phyloP scores from a whole-genome alignment of 306 rosid genomes.

The Gillenia trifoliata region DNA sequence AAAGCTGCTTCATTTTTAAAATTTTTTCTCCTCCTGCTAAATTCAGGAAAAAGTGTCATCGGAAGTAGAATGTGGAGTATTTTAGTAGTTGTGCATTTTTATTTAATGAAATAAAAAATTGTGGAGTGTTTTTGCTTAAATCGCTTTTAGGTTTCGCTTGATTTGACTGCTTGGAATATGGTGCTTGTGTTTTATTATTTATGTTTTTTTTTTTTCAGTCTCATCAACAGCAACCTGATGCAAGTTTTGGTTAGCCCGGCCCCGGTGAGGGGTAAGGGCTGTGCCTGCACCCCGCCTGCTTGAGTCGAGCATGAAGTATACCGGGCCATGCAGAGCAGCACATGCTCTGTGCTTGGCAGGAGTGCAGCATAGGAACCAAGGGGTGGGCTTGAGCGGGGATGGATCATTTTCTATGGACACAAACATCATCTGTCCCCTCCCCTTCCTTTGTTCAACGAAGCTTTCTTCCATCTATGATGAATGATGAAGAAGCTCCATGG shows the following conservation, averaged over 20 bases:
- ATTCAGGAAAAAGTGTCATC: background rate
- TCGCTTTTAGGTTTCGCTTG: background rate
- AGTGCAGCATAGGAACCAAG: slow-evolving; percentile 84
- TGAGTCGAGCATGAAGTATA: slow-evolving; percentile 25
- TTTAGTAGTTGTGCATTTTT: background rate
- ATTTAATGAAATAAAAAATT: background rate
- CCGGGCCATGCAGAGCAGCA: slow-evolving; percentile 27
- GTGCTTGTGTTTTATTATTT: background rate
- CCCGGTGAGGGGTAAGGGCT: slow-evolving; percentile 99
- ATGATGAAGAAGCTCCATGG: slow-evolving; percentile 31
- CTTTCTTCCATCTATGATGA: slow-evolving; percentile 46
- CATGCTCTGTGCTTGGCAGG: slow-evolving; percentile 63
- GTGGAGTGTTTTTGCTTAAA: background rate
- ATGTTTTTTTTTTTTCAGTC: slow-evolving; percentile 43
- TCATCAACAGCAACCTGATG: slow-evolving; percentile 91
- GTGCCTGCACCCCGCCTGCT: slow-evolving; percentile 88
- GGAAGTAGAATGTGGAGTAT: too few relatives aligned
- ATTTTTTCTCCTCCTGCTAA: background rate
- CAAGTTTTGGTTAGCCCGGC: slow-evolving; percentile 99
- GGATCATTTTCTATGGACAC: slow-evolving; percentile 19
- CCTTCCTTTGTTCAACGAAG: slow-evolving; percentile 63
- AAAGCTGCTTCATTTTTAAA: too few relatives aligned
- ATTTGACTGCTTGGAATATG: background rate
- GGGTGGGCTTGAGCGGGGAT: slow-evolving; percentile 56
- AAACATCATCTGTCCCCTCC: slow-evolving; percentile 28